These are phyloP conservation scores for Neurospora tetraspora DNA, from an alignment of 495 filamentous ascomycete genomes.

Conservation along the genomic window DNA sequence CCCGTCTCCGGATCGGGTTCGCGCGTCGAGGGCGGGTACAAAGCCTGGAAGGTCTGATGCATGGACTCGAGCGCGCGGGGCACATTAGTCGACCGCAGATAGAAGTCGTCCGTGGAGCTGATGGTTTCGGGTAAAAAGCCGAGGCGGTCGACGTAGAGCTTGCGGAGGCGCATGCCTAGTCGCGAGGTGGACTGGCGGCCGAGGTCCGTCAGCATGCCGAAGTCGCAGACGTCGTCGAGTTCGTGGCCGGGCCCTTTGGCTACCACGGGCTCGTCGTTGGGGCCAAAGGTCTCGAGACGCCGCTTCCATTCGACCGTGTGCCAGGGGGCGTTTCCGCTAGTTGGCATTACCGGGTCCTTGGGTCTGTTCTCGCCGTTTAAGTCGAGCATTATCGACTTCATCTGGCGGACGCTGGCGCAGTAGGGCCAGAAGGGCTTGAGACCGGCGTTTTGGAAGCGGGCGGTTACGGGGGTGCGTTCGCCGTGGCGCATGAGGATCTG, in stretches of 20 bases:
- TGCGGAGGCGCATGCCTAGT: constrained; percentile 66
- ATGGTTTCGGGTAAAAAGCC: constrained; percentile 68
- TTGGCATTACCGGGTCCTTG: neutral
- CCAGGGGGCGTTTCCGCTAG: constrained; percentile 30
- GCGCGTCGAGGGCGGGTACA: constrained; percentile 70
- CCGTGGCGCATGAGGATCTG: constrained; percentile 89
- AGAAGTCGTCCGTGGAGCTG: constrained; percentile 54
- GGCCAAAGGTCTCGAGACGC: constrained; percentile 70
- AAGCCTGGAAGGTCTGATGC: constrained; percentile 79
- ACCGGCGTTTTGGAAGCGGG: constrained; percentile 85
- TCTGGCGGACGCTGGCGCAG: constrained; percentile 62
- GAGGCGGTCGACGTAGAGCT: constrained; percentile 83
- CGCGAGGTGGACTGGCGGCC: constrained; percentile 77
- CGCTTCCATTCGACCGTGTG: constrained; percentile 65
- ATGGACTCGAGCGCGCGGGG: constrained; percentile 79
- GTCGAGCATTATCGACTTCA: constrained; percentile 61
- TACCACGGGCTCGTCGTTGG: constrained; percentile 57
- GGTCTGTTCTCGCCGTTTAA: constrained; percentile 4
- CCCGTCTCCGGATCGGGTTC: constrained; percentile 20
- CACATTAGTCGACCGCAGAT: constrained; percentile 77
- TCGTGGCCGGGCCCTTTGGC: constrained; percentile 56
- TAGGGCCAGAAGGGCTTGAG: constrained; percentile 84
- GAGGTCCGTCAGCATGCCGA: constrained; percentile 80
- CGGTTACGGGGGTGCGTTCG: constrained; percentile 76
- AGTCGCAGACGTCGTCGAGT: constrained; percentile 69